Base-by-base conservation (phyloP, 805 yeast species). In the Candida andamanensis region DNA sequence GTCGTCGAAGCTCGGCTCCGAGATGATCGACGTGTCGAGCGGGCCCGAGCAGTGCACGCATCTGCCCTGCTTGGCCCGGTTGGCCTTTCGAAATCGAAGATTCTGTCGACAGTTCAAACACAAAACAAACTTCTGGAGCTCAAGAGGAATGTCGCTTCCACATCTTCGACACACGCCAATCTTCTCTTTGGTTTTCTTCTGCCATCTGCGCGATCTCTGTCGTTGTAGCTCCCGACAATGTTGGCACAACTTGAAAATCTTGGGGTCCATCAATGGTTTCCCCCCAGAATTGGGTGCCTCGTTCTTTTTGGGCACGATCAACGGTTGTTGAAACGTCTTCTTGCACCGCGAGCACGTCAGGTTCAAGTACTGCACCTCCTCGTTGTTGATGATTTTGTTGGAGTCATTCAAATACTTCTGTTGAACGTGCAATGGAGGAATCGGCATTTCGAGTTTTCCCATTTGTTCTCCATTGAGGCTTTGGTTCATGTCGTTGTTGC, bases 41-140 rank as follows among this genome's bases (percentile, higher is more conserved):
- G 78, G 76, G 2, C 83, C 82, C 1, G 78, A 63, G 40, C 85
- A 79, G 47, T 79, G 85, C 11, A 79, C 81, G 56, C 85, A 79
- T 44, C 69, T 70, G 1, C 85, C 85, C 41, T 67, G 70, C 9
- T 76, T 74, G 5, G 75, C 80, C 24, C 85, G 58, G 32, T 63
- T 67, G 1, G 76, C 75, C 46, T 79, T 79, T 28, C 76, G 58
- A 2, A 68, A 57, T 40, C 85, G 58, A 19, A 78, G 56, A 24
- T 69, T 67, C 42, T 60, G 65, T 25, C 85, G 61, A 45, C 85
- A 79, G 26, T 62, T 63, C 4, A 77, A 76, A 54, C 85, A 79
- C 28, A 79, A 54, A 0, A 76, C 84, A 51, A 54, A 79, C 33
- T 69, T 65, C 24, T 62, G 59, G 32, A 69, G 72, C 15, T 71